Evolutionary conservation across 805 yeast genomes (phyloP).

Genomic region (Cyberlindnera nakhonratchasimensis): DNA sequence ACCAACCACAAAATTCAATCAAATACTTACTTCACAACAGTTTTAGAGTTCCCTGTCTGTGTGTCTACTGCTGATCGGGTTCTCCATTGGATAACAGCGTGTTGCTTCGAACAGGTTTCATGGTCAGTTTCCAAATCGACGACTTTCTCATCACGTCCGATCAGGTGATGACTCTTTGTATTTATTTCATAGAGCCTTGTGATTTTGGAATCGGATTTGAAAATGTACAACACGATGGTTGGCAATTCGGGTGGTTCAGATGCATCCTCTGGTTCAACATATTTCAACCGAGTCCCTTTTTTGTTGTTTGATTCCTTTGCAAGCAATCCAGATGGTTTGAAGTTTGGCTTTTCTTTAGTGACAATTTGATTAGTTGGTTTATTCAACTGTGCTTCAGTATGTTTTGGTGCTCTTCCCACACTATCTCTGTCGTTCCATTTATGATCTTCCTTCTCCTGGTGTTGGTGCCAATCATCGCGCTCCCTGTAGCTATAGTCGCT

Average conservation of each 20-base stretch:
- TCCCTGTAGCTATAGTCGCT: no score
- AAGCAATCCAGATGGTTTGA: constrained; percentile 40
- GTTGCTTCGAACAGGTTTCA: constrained; percentile 42
- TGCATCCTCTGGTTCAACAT: constrained; percentile 37
- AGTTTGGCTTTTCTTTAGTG: constrained; percentile 30
- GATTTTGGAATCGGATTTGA: constrained; percentile 26
- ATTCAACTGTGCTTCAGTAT: no score
- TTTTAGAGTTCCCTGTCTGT: constrained; percentile 1
- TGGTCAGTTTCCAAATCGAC: constrained; percentile 37
- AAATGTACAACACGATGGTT: constrained; percentile 30
- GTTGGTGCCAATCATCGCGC: no score
- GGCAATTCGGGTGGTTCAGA: constrained; percentile 28
- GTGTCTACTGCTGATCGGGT: constrained; percentile 8
- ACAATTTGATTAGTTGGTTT: neutral
- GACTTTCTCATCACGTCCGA: constrained; percentile 36
- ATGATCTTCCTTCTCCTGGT: no score
- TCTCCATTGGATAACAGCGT: constrained; percentile 47
- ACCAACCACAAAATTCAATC: no score
- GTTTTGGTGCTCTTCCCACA: no score
- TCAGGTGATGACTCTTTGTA: constrained; percentile 29
- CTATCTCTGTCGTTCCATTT: no score
- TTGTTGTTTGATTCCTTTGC: constrained; percentile 38
- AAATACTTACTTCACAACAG: constrained; percentile 5
- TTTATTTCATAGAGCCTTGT: constrained; percentile 27
- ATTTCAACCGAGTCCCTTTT: constrained; percentile 36